These are phyloP conservation scores for Pyricularia pennisetigena DNA, from an alignment of 2,329 filamentous ascomycete genomes.

Conservation along the genomic window DNA sequence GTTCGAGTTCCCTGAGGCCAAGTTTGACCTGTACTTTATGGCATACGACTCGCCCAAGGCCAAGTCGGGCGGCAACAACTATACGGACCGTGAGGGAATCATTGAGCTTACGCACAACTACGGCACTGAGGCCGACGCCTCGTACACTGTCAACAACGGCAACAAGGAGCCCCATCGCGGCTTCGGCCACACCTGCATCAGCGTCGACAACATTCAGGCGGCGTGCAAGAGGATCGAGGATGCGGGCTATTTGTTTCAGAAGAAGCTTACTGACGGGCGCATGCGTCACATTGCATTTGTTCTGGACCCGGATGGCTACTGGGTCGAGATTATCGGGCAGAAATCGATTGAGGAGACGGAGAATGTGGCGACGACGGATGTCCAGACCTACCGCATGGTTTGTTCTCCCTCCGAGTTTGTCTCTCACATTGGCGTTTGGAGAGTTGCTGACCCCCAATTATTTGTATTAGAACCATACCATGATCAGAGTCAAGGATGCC, in stretches of 20 bases:
- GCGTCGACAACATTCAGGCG: conserved; percentile 75
- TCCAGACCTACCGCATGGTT: conserved; percentile 63
- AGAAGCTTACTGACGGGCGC: conserved; percentile 80
- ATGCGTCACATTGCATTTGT: conserved; percentile 87
- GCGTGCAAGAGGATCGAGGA: conserved; percentile 85
- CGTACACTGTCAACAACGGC: conserved; percentile 76
- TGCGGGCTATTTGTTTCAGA: conserved; percentile 88
- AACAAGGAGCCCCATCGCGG: conserved; percentile 81
- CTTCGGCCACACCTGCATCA: conserved; percentile 80
- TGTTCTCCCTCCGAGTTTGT: conserved; percentile 6
- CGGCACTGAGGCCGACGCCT: conserved; percentile 76
- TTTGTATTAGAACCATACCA: conserved; percentile 73
- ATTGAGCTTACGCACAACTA: conserved; percentile 81
- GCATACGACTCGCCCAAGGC: conserved; percentile 74
- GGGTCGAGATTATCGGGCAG: conserved; percentile 75
- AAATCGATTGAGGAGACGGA: conserved; percentile 65
- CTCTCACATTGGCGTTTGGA: neutral
- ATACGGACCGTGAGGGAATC: conserved; percentile 77
- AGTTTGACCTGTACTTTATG: conserved; percentile 94
- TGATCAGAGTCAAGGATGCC: conserved; percentile 85
- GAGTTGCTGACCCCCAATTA: neutral
- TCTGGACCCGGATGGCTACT: conserved; percentile 79
- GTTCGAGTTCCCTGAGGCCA: conserved; percentile 72
- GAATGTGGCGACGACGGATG: conserved; percentile 60
- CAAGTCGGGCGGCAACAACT: conserved; percentile 59